Evolutionary conservation across 208 protist genomes (phyloP), one percentile per base, ranked within the genome.

Genomic region (Trypanosoma caninum): DNA sequence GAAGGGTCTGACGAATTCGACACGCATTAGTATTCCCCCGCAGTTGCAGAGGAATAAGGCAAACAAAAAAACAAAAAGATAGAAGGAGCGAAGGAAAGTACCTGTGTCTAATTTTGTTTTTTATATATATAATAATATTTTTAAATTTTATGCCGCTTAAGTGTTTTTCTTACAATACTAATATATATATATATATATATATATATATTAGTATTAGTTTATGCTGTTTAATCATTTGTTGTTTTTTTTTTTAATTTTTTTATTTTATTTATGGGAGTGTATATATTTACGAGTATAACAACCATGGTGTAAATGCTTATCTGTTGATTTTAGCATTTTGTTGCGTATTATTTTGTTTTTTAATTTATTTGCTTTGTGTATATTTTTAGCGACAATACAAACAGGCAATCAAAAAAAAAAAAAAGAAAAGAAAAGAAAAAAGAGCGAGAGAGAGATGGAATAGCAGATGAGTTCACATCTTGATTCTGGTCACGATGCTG

Each of bases 21-120:
- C 18, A 42, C 78, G 65, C 57, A 34, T 78, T 11, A 84, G 78
- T 37, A 52, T 81, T 9, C 78, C 78, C 11, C 78, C 78, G 22
- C 55, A 46, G 8, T 27, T 18, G 23, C 46, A 22, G 55, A 53
- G 33, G n/a, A 44, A 25, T 22, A n/a, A n/a, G 53, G 20, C 3
- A 59, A 47, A 27, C 11, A 2, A 18, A 45, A 47, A 20, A 14
- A 9, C 37, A 14, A 38, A 25, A 55, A 31, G 0, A 22, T 20
- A 8, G 38, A 59, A 58, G 23, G 41, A 45, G 22, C 5, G 7
- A 45, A 45, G 13, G 4, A 45, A 45, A 8, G n/a, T n/a, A n/a
- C n/a, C n/a, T n/a, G n/a, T n/a, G n/a, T n/a, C n/a, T n/a, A n/a
- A n/a, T n/a, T n/a, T n/a, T n/a, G n/a, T n/a, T n/a, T n/a, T n/a